Percentiles rank a stretch among this genome's conserved stretches.
phyloP scores from a whole-genome alignment of 169 alveolate species.

The Plasmodium vinckei region DNA sequence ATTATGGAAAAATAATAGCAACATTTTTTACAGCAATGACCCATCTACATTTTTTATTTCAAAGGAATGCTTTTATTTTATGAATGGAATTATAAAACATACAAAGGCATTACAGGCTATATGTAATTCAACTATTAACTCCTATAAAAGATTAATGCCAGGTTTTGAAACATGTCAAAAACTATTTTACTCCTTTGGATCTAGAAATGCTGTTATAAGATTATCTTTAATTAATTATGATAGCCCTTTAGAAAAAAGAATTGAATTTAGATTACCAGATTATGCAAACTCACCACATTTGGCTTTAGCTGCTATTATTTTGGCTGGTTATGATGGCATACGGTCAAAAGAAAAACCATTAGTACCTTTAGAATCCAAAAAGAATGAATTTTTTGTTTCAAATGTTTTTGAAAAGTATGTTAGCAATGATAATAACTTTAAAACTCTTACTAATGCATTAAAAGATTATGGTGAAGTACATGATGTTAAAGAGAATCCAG shows the following conservation, averaged over 20 bases:
- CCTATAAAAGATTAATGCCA: conserved; percentile 86
- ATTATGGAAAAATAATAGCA: conserved; percentile 85
- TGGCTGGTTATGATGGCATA: conserved; percentile 90
- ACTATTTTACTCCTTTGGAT: conserved; percentile 85
- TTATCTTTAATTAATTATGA: conserved; percentile 78
- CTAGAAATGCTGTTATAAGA: conserved; percentile 88
- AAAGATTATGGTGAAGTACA: conserved; percentile 20
- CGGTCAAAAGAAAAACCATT: conserved; percentile 66
- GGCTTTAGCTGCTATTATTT: conserved; percentile 84
- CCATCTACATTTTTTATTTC: conserved; percentile 82
- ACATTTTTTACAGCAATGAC: conserved; percentile 82
- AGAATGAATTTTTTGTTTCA: conserved; percentile 36
- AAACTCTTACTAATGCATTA: conserved; percentile 37
- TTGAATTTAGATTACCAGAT: conserved; percentile 88
- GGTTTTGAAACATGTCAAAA: conserved; percentile 87
- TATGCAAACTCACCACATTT: conserved; percentile 85
- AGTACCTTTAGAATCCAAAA: conserved; percentile 58
- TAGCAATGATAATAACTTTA: conserved; percentile 14
- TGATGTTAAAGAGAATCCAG: conserved; percentile 14
- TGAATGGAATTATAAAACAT: conserved; percentile 86
- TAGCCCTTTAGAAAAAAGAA: conserved; percentile 79
- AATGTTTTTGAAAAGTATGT: conserved; percentile 41
- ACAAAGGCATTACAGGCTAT: conserved; percentile 86
- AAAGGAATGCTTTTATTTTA: conserved; percentile 80
- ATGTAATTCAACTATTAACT: conserved; percentile 85